Evolutionary conservation across 2,329 filamentous ascomycete species (phyloP), one percentile per base, ranked within the genome.

Genomic region (Huntiella savannae): DNA sequence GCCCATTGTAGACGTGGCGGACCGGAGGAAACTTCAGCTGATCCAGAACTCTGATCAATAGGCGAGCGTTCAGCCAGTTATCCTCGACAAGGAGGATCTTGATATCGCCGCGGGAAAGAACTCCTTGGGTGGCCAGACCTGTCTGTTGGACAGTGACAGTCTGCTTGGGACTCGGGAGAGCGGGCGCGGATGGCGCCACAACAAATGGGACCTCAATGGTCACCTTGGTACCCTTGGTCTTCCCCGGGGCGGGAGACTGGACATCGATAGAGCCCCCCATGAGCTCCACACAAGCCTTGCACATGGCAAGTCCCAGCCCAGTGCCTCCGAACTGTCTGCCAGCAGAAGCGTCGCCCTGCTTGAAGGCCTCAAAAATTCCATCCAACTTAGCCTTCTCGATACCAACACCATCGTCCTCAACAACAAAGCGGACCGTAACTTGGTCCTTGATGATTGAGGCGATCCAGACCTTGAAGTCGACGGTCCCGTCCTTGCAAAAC

Each of bases 21-120:
- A 40, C 43, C 7, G 15, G 13, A 22, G 41, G 46, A 16, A 49
- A 49, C 17, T 47, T 53, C 13, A 55, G 39, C 17, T 52, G 52
- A 37, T 53, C 52, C 13, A 55, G 46, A 8, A 52, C 47, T 34
- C 50, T 55, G 49, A 52, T 48, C 17, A 53, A 45, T 4, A 54
- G 52, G 43, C 52, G 52, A 5, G 50, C 40, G 33, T 54, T 52
- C 4, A 49, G 12, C 15, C 40, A 37, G 15, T 87, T 86, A 57
- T 88, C 83, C 60, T 88, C 83, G 2, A 87, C 82, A 1, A 91
- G 74, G 15, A 88, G 61, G n/a, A 88, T 66, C 41, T 82, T 73
- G 4, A 78, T 68, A 34, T 73, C 70, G 46, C 71, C 65, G 46
- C 82, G 68, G 46, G 40, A 44, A 7, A 37, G 37, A n/a, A 38